Conservation (phyloP, 1,284 basidiomycete species). For the Taiwanofungus camphoratus region DNA sequence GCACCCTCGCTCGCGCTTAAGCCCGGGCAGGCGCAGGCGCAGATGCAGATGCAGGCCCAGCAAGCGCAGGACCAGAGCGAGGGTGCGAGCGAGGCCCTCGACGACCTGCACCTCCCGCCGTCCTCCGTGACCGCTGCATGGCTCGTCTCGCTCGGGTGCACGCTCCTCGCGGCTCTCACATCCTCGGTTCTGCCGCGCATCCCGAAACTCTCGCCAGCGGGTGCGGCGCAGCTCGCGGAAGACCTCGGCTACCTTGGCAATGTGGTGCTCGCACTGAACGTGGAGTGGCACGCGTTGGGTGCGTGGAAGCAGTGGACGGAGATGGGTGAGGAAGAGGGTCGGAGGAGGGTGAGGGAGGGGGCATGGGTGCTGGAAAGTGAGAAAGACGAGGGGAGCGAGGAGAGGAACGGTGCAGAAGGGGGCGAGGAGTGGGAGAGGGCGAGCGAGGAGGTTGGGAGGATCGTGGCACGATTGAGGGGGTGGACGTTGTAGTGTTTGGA, state of each 20-base stretch:
- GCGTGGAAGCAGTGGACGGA: constrained; percentile 66
- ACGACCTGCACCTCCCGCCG: constrained; percentile 39
- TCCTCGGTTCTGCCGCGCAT: constrained; percentile 59
- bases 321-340: constrained; percentile 53
- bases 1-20: constrained; percentile 27
- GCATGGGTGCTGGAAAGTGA: constrained; percentile 23
- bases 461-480: constrained; percentile 48
- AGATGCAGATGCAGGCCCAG: constrained; percentile 16
- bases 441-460: constrained; percentile 29
- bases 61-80: too few relatives aligned
- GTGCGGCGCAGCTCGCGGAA: constrained; percentile 79
- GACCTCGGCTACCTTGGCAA: constrained; percentile 89
- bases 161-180: constrained; percentile 72
- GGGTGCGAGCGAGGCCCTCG: too few relatives aligned
- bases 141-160: constrained; percentile 84
- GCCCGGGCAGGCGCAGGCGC: constrained; percentile 24
- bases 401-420: constrained; percentile 1
- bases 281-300: constrained; percentile 72
- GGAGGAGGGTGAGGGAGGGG: constrained; percentile 31
- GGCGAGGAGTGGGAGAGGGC: constrained; percentile 7
- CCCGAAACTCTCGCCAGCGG: constrained; percentile 51
- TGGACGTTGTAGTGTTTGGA: too few relatives aligned
- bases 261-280: constrained; percentile 87
- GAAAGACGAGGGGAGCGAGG: background rate
- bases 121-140: constrained; percentile 84